Evolutionary conservation across 2,329 filamentous ascomycete species (phyloP).

Genomic region (Rhynchosporium agropyri): DNA sequence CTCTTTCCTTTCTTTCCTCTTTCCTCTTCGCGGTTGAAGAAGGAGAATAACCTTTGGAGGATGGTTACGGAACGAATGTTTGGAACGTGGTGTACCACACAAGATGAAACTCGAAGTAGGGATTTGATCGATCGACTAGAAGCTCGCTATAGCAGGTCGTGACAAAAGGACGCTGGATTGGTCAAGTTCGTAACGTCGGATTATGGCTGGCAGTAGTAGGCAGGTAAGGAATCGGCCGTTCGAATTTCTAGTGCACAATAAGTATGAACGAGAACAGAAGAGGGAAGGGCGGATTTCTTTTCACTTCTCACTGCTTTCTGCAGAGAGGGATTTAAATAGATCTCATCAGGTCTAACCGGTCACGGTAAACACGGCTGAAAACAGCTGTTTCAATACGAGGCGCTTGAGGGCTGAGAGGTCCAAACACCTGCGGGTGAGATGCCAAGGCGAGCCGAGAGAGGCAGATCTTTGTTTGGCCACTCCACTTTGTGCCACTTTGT

Average conservation of each 20-base stretch:
- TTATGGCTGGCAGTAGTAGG: neutral
- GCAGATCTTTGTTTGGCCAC: slow-evolving; percentile 4
- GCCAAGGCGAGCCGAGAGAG: slow-evolving; percentile 13
- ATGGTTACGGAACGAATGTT: neutral
- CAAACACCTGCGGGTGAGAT: slow-evolving; percentile 8
- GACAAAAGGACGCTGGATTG: neutral
- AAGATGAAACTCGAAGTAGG: neutral
- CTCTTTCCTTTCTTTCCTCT: neutral
- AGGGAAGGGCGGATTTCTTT: neutral
- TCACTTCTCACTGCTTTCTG: neutral
- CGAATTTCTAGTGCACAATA: neutral
- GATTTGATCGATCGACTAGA: neutral
- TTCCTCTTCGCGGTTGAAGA: slow-evolving; percentile 1
- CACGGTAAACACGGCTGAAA: slow-evolving; percentile 9
- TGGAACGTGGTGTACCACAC: neutral
- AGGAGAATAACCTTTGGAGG: neutral
- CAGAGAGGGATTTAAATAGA: slow-evolving; percentile 4
- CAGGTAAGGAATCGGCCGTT: neutral
- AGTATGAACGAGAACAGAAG: neutral
- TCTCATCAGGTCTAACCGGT: neutral
- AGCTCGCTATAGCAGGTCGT: neutral
- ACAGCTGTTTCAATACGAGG: slow-evolving; percentile 15
- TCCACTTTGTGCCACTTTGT: neutral
- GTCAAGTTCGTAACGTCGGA: neutral
- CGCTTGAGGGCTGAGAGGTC: slow-evolving; percentile 10